Conservation (phyloP, 2,329 filamentous ascomycete genomes). For the Botrytis hyacinthi region DNA sequence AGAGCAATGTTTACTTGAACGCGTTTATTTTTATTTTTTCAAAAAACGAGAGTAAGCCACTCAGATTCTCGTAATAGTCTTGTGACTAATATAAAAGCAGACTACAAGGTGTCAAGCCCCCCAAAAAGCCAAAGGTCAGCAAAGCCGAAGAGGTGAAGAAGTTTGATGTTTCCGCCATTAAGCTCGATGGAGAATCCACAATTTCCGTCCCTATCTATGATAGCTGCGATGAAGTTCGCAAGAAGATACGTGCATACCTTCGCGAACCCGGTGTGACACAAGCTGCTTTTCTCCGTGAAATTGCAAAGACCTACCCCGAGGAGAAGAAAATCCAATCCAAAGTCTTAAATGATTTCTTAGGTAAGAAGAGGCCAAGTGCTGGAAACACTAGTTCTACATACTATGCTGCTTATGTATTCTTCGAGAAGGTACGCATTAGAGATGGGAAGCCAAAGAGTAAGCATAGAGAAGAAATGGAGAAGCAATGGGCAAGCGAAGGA, state of each 20-base stretch:
- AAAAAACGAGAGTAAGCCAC: slow-evolving; percentile 45
- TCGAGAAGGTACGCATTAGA: slow-evolving; percentile 56
- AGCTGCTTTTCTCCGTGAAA: slow-evolving; percentile 50
- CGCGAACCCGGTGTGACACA: slow-evolving; percentile 49
- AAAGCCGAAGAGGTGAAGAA: slow-evolving; percentile 33
- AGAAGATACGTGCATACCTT: slow-evolving; percentile 54
- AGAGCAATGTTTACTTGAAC: slow-evolving; percentile 40
- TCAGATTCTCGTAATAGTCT: background rate
- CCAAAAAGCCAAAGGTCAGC: slow-evolving; percentile 40
- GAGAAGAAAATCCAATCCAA: slow-evolving; percentile 44
- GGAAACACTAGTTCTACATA: slow-evolving; percentile 51
- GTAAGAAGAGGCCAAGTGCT: slow-evolving; percentile 47
- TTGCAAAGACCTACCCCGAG: slow-evolving; percentile 45
- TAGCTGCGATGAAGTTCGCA: slow-evolving; percentile 56
- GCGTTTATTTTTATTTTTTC: slow-evolving; percentile 49
- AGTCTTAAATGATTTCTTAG: slow-evolving; percentile 50
- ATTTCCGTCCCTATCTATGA: slow-evolving; percentile 52
- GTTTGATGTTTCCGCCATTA: slow-evolving; percentile 44
- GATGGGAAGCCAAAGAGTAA: slow-evolving; percentile 52
- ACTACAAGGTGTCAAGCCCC: slow-evolving; percentile 44
- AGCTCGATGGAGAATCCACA: slow-evolving; percentile 48
- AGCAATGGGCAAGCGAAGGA: slow-evolving; percentile 11
- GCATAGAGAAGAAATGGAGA: slow-evolving; percentile 53
- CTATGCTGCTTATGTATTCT: slow-evolving; percentile 57
- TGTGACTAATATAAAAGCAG: background rate